Conservation (phyloP, 1,139 yeast species). For the Entelexis paramagnoliae region DNA sequence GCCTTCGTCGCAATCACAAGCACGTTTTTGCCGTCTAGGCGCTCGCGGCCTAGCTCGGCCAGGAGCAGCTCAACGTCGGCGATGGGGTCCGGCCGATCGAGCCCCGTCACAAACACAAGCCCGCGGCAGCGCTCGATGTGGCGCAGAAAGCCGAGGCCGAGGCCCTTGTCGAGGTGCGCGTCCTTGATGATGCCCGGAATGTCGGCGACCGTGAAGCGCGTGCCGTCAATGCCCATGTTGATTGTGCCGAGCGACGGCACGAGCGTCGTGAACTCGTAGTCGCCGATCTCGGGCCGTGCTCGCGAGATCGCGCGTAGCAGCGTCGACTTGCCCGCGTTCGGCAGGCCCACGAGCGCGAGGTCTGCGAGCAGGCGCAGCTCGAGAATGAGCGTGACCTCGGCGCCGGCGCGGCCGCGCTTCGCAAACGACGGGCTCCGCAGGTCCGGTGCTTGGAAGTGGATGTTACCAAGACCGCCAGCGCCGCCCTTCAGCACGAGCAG, state of each 20-base stretch:
- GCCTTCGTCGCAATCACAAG: conserved; percentile 88
- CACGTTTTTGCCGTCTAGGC: conserved; percentile 50
- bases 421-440: conserved; percentile 85
- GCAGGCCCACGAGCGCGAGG: conserved; percentile 85
- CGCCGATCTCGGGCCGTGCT: conserved; percentile 87
- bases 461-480: conserved; percentile 87
- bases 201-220: conserved; percentile 83
- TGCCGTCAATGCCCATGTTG: conserved; percentile 51
- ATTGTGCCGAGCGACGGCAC: conserved; percentile 91
- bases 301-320: conserved; percentile 76
- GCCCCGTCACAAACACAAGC: conserved; percentile 71
- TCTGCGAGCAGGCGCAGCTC: conserved; percentile 87
- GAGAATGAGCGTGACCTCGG: conserved; percentile 57
- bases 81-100: conserved; percentile 55
- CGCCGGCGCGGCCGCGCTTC: conserved; percentile 62
- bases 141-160: conserved; percentile 85
- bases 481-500: conserved; percentile 82
- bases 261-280: conserved; percentile 93
- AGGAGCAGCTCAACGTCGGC: conserved; percentile 52
- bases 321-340: conserved; percentile 94
- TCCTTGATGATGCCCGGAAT: conserved; percentile 92
- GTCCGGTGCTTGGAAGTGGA: conserved; percentile 78
- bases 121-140: conserved; percentile 91
- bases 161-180: conserved; percentile 69
- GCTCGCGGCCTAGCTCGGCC: conserved; percentile 53